Base-by-base conservation (phyloP, 495 filamentous ascomycete species). In the Aspergillus sclerotioniger region DNA sequence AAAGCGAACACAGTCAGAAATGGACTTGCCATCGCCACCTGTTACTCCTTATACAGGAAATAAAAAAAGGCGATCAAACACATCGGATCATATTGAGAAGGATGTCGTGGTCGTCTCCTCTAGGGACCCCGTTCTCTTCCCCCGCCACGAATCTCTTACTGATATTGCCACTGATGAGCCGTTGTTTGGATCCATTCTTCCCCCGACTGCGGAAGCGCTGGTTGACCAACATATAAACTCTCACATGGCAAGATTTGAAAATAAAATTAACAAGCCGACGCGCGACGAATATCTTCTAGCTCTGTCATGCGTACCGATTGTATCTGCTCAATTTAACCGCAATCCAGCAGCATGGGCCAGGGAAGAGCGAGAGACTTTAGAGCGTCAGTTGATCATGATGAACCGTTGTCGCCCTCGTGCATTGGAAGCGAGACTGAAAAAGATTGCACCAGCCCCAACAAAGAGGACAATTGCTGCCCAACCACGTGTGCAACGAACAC, bases 271-370 rank as follows among this genome's bases (percentile, higher is more conserved):
- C 55, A 87, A 87, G 53, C 89, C 89, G 16, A 82, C 80, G 4
- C 76, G 75, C 21, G 85, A 87, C 59, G 88, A 92, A 59, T 92
- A 92, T 67, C 71, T 83, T 43, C 63, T 90, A 45, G 82, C 83
- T 0, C 70, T 92, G 20, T 82, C 80, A 49, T 89, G 89, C 71
- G 82, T 85, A 51, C 84, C 87, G 17, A 80, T 84, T 49, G 80
- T 88, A 29, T 77, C 84, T 32, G 71, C 81, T 51, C 75, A 76
- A 53, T 90, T 80, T 69, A 79, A 76, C 57, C 74, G 76, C 57
- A 79, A 90, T 50, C 87, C 81, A 9, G 67, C 64, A 16, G 75
- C 75, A 5, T 92, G 86, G 82, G 71, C 85, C 4, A 79, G 75
- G 59, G 78, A 86, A 71, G 87, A 91, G 65, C 78, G 83, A 13